Percentiles rank a stretch among this genome's conserved stretches.
phyloP scores from a whole-genome alignment of 106 monocot species.

The Ottelia alismoides region DNA sequence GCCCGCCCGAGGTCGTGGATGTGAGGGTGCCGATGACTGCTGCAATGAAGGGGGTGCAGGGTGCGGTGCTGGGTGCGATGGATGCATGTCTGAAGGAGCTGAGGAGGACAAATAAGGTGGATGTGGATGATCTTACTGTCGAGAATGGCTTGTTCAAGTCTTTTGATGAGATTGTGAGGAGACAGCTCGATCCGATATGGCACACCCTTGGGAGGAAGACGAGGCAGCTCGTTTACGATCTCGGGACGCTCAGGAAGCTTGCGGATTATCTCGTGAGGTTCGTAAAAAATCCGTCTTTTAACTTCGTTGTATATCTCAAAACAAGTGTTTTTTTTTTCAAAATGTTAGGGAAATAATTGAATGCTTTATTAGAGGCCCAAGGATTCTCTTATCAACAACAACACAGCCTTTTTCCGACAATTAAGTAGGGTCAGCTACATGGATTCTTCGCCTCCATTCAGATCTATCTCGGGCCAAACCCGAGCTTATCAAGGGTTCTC shows the following conservation, averaged over 20 bases:
- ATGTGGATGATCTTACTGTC: slow-evolving; percentile 90
- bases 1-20: slow-evolving; percentile 79
- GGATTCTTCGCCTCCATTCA: too few species aligned
- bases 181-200: slow-evolving; percentile 98
- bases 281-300: too few species aligned
- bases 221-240: slow-evolving; percentile 86
- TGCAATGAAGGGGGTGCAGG: slow-evolving; percentile 71
- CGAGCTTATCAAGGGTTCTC: too few species aligned
- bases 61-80: slow-evolving; percentile 77
- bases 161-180: slow-evolving; percentile 90
- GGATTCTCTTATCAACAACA: too few species aligned
- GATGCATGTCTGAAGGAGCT: slow-evolving; percentile 94
- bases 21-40: slow-evolving; percentile 70
- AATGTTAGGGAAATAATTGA: too few species aligned
- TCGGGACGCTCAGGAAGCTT: slow-evolving; percentile 78
- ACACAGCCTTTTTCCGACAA: too few species aligned
- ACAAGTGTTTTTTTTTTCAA: too few species aligned
- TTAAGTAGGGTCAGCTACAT: too few species aligned
- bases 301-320: too few species aligned
- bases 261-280: slow-evolving; percentile 97
- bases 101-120: slow-evolving; percentile 85
- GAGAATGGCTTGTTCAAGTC: slow-evolving; percentile 98
- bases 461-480: too few species aligned
- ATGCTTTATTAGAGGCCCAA: too few species aligned
- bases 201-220: slow-evolving; percentile 92